phyloP scores from a whole-genome alignment of 495 filamentous ascomycete genomes.

The Xylaria curta region DNA sequence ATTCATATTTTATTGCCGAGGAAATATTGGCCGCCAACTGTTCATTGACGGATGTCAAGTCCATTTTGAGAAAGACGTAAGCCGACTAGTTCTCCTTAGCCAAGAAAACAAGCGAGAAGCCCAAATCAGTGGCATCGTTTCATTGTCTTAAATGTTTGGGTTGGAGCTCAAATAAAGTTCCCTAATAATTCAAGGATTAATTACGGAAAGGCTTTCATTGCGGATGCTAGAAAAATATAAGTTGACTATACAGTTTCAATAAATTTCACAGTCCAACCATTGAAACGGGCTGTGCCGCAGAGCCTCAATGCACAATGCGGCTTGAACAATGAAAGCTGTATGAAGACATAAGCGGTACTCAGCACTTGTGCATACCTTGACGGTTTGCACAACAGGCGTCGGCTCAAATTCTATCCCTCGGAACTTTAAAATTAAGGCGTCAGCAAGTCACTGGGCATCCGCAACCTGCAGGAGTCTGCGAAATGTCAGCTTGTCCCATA shows the following conservation, averaged over 20 bases:
- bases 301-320: background rate
- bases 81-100: background rate
- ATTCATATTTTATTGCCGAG: background rate
- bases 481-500: too few relatives aligned
- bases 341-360: background rate
- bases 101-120: background rate
- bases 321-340: background rate
- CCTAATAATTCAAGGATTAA: too few relatives aligned
- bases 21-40: background rate
- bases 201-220: too few relatives aligned
- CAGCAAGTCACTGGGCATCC: too few relatives aligned
- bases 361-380: background rate
- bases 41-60: background rate
- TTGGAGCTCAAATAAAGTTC: background rate
- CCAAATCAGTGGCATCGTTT: background rate
- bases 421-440: too few relatives aligned
- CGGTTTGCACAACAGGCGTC: background rate
- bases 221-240: background rate
- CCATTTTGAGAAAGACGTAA: background rate
- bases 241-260: background rate
- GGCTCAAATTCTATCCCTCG: background rate
- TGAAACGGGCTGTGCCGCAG: background rate
- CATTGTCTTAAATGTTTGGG: background rate
- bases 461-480: too few relatives aligned
- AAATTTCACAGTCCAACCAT: background rate